phyloP scores from a whole-genome alignment of 306 rosid genomes.

The Glycine tomentella region DNA sequence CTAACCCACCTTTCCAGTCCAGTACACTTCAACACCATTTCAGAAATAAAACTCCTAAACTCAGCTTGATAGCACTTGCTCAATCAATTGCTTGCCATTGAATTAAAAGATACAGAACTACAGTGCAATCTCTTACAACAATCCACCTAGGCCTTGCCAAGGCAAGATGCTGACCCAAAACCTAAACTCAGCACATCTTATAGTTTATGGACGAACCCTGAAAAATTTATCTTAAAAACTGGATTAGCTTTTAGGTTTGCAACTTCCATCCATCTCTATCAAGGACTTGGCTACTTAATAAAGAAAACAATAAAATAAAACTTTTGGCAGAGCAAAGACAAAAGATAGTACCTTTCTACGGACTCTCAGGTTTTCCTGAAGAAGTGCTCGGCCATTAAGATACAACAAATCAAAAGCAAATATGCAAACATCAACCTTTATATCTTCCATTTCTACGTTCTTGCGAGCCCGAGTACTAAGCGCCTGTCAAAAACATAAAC shows the following conservation, averaged over 20 bases:
- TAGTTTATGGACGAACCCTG: not conserved
- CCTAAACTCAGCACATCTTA: not conserved
- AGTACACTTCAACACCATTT: not conserved
- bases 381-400: constrained; percentile 80
- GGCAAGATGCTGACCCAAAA: constrained; percentile 18
- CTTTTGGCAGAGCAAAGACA: constrained; percentile 30
- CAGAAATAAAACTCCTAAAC: not conserved
- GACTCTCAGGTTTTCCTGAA: constrained; percentile 75
- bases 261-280: constrained; percentile 20
- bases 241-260: constrained; percentile 24
- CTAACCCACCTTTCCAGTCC: not conserved
- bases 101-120: constrained; percentile 4
- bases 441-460: constrained; percentile 71
- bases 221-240: constrained; percentile 3
- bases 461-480: constrained; percentile 95
- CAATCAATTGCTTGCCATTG: constrained; percentile 2
- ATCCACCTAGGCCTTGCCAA: constrained; percentile 21
- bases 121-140: not conserved
- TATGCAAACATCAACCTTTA: constrained; percentile 84
- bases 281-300: not conserved
- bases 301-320: constrained; percentile 39
- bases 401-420: constrained; percentile 89
- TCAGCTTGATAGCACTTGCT: not conserved
- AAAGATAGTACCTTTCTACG: constrained; percentile 79
- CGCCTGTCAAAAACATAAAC: constrained; percentile 57